phyloP scores from a whole-genome alignment of 2,329 filamentous ascomycete genomes.

The Uncinocarpus reesii region DNA sequence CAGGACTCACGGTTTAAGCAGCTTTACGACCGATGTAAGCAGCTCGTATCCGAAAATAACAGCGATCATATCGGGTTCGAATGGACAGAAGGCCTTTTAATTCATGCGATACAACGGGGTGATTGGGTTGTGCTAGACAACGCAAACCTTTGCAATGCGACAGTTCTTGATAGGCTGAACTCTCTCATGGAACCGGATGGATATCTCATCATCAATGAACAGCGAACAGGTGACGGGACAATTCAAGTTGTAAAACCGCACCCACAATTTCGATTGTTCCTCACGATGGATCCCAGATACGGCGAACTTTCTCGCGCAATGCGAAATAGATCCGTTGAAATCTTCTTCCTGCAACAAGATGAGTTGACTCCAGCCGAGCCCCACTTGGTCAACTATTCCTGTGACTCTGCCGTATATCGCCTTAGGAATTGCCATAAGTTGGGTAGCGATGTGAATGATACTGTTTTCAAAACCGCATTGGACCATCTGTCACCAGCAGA shows the following conservation, averaged over 20 bases:
- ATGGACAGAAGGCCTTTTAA: slow-evolving; percentile 88
- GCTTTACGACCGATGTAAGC: slow-evolving; percentile 42
- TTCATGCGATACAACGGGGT: slow-evolving; percentile 74
- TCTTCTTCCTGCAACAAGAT: slow-evolving; percentile 54
- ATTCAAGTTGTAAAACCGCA: slow-evolving; percentile 73
- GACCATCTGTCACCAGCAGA: slow-evolving; percentile 32
- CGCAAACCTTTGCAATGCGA: slow-evolving; percentile 90
- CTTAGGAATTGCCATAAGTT: slow-evolving; percentile 29
- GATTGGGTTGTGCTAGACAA: slow-evolving; percentile 94
- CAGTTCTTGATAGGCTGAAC: slow-evolving; percentile 87
- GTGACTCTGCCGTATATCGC: slow-evolving; percentile 33
- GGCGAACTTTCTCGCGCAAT: slow-evolving; percentile 93
- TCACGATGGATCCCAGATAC: slow-evolving; percentile 84
- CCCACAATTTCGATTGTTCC: slow-evolving; percentile 77
- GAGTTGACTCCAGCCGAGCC: slow-evolving; percentile 14
- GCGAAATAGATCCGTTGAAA: slow-evolving; percentile 87
- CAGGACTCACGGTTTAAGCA: slow-evolving; percentile 39
- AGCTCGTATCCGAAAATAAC: slow-evolving; percentile 45
- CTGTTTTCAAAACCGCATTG: slow-evolving; percentile 25
- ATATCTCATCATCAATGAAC: slow-evolving; percentile 82
- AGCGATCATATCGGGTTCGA: slow-evolving; percentile 72
- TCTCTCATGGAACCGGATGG: slow-evolving; percentile 88
- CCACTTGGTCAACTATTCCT: slow-evolving; percentile 26
- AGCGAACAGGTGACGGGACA: slow-evolving; percentile 70
- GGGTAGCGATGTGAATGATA: slow-evolving; percentile 13